Conservation (phyloP, 805 yeast species). For the Saturnispora kantuleensis region DNA sequence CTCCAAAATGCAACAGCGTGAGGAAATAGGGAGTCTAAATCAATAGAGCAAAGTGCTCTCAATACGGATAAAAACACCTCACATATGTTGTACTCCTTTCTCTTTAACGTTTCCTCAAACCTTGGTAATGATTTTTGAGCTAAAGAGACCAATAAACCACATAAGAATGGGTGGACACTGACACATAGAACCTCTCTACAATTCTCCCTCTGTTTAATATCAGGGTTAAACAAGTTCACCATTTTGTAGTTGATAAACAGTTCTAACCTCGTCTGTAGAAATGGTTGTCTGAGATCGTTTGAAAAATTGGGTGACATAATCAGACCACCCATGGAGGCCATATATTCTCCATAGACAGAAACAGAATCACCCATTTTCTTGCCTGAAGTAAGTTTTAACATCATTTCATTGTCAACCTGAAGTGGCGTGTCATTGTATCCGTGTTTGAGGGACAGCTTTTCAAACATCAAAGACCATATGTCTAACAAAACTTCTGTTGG, state of each 20-base stretch:
- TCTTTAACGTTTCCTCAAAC: conserved; percentile 19
- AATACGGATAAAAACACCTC: conserved; percentile 23
- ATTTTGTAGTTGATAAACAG: conserved; percentile 19
- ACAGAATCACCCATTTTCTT: conserved; percentile 10
- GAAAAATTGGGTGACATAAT: conserved; percentile 31
- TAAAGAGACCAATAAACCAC: conserved; percentile 19
- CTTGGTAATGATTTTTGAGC: conserved; percentile 15
- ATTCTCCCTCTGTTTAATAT: conserved; percentile 45
- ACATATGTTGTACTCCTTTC: conserved; percentile 20
- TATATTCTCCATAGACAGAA: conserved; percentile 56
- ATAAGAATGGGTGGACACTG: conserved; percentile 37
- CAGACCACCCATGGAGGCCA: conserved; percentile 63
- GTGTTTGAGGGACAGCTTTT: conserved; percentile 19
- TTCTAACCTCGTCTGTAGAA: conserved; percentile 21
- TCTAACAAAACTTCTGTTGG: conserved; percentile 33
- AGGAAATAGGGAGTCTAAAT: conserved; percentile 20
- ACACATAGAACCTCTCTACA: conserved; percentile 57
- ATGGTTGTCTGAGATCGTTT: conserved; percentile 20
- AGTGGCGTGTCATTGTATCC: conserved; percentile 3
- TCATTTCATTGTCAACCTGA: not conserved
- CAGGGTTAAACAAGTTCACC: conserved; percentile 18
- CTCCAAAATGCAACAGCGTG: conserved; percentile 22
- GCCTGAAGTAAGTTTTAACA: conserved; percentile 4
- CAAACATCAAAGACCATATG: conserved; percentile 38
- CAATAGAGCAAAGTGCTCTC: conserved; percentile 21